Percentiles rank a stretch among this genome's conserved stretches.
These are phyloP conservation scores for Desmodesmus armatus DNA, from an alignment of 139 green algal genomes.

Conservation along the genomic window DNA sequence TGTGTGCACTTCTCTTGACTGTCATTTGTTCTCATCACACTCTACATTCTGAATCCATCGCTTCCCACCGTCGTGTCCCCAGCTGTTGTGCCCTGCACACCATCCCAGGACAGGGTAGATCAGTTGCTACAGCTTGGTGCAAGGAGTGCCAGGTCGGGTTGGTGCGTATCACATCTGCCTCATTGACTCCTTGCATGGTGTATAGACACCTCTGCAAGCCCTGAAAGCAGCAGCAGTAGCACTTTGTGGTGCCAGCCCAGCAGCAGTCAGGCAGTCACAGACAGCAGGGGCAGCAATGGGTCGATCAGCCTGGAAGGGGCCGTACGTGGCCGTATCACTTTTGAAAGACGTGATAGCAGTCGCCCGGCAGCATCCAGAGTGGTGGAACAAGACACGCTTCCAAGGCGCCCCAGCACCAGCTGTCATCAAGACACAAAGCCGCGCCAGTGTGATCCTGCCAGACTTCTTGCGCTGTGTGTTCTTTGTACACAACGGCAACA, in stretches of 20 bases:
- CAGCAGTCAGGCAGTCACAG: slow-evolving; percentile 7
- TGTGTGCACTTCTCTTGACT: too few species aligned
- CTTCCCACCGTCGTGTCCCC: too few species aligned
- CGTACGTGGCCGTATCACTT: slow-evolving; percentile 65
- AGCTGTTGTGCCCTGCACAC: too few species aligned
- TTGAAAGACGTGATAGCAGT: slow-evolving; percentile 64
- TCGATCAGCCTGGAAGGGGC: slow-evolving; percentile 68
- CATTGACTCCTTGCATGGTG: too few species aligned
- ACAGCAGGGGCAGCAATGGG: slow-evolving; percentile 32
- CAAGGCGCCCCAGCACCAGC: slow-evolving; percentile 64
- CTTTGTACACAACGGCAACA: slow-evolving; percentile 68
- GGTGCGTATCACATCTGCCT: too few species aligned
- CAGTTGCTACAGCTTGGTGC: too few species aligned
- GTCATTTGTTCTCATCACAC: too few species aligned
- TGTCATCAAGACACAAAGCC: slow-evolving; percentile 56
- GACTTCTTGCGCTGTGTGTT: slow-evolving; percentile 71
- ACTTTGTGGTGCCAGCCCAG: not conserved
- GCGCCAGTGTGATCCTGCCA: slow-evolving; percentile 58
- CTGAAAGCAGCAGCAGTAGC: slow-evolving; percentile 17
- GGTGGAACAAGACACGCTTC: slow-evolving; percentile 68
- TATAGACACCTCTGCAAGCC: too few species aligned
- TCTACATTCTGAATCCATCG: too few species aligned
- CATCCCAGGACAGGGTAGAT: too few species aligned
- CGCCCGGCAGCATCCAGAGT: slow-evolving; percentile 60
- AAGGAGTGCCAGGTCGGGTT: too few species aligned